phyloP scores from a whole-genome alignment of 164 flowering plant species.

The Buxus sempervirens region DNA sequence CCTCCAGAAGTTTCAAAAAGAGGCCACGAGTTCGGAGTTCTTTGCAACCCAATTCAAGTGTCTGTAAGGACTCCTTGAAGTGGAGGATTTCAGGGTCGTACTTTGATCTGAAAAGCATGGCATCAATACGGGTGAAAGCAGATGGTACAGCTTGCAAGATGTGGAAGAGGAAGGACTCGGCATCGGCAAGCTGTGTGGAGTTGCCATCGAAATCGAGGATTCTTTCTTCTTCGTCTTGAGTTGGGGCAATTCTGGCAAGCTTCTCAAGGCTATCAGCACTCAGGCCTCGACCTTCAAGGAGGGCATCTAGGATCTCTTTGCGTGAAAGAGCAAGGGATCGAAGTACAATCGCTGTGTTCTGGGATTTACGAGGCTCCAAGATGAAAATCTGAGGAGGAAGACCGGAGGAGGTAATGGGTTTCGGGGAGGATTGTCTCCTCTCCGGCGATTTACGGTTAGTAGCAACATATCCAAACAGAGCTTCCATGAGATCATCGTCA shows the following conservation, averaged over 20 bases:
- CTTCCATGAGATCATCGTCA: constrained; percentile 94
- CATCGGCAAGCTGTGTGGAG: constrained; percentile 52
- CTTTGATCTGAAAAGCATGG: constrained; percentile 52
- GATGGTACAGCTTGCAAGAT: constrained; percentile 47
- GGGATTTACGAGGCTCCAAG: constrained; percentile 71
- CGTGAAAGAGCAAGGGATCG: constrained; percentile 47
- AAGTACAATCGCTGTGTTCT: constrained; percentile 57
- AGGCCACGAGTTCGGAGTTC: constrained; percentile 67
- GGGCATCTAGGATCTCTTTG: constrained; percentile 45
- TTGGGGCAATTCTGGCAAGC: constrained; percentile 51
- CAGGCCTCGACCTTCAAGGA: constrained; percentile 49
- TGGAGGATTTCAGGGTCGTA: constrained; percentile 50
- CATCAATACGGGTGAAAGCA: constrained; percentile 48
- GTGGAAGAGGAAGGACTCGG: constrained; percentile 57
- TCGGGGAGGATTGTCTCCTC: constrained; percentile 5
- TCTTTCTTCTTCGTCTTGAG: constrained; percentile 41
- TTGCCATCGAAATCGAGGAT: constrained; percentile 45
- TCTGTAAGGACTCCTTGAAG: constrained; percentile 48
- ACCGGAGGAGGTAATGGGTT: constrained; percentile 17
- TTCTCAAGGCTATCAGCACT: constrained; percentile 50
- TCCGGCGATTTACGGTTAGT: constrained; percentile 40
- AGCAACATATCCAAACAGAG: constrained; percentile 76
- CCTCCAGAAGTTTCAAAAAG: constrained; percentile 76
- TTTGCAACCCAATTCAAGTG: constrained; percentile 58
- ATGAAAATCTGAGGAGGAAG: constrained; percentile 46